Base-by-base conservation (phyloP, 2,329 filamentous ascomycete species). In the Trichophaea hybrida region DNA sequence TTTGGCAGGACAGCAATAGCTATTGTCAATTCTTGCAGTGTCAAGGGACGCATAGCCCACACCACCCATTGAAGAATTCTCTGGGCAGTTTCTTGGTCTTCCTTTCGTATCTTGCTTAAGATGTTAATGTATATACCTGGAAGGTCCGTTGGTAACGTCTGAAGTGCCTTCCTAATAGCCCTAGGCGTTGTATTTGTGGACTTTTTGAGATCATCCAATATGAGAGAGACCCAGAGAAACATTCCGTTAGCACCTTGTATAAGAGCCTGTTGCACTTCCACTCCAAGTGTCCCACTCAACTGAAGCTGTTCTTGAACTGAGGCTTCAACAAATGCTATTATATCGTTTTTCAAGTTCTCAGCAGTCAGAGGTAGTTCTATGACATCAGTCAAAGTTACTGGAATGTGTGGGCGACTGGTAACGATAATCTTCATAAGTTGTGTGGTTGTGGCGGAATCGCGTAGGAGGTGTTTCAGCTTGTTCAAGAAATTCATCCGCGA, bases 11-110 rank as follows among this genome's bases (percentile, higher is more conserved):
- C 55, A 1, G 67, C 63, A 37, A 65, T 59, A 2, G 62, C 66
- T 13, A 66, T 60, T 33, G 60, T 65, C 10, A 64, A 37, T 48
- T 67, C 65, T 10, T 59, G 51, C 2, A 67, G 35, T 0, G 57
- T 67, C 15, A 68, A 61, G 0, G 67, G 61, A 8, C 57, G 54
- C 7, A 57, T 55, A 1, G 64, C 65, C 12, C 59, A 62, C 4
- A 64, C 24, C 10, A 68, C 57, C 10, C 66, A 61, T n/a, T 51
- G 57, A 4, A 66, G 61, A 56, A 68, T 52, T 15, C 57, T 66
- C 17, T 59, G 54, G 3, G 64, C 60, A 15, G 0, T 55, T 38
- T 17, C 63, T 49, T 12, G 60, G 55, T 17, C 58, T 51, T 38
- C 13, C 15, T 51, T 12, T 15, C 24, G 44, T 49, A 40, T 50